A percentile compares a stretch with the other conserved stretches of the same genome.
Conservation (phyloP, 2,329 filamentous ascomycete species). For the Penicillium thymicola region DNA sequence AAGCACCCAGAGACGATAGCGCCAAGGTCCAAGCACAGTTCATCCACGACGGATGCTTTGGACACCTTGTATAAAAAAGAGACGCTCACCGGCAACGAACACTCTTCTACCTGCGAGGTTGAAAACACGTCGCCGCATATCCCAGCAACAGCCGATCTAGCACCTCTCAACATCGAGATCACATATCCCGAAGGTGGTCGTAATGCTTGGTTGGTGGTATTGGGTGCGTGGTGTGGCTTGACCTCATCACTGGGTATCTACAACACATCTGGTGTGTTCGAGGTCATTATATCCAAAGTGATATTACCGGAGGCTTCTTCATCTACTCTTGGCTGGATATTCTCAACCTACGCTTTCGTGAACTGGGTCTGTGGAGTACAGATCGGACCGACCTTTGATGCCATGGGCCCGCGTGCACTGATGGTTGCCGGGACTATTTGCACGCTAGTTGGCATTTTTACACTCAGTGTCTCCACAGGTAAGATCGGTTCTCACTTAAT, state of each 20-base stretch:
- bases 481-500: not conserved
- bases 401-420: not conserved
- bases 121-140: not conserved
- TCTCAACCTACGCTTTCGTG: not conserved
- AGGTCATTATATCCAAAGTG: slow-evolving; percentile 14
- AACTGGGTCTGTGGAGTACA: not conserved
- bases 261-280: slow-evolving; percentile 20
- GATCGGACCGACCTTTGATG: not conserved
- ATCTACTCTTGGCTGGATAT: not conserved
- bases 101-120: not conserved
- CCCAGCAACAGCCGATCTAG: not conserved
- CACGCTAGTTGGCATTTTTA: not conserved
- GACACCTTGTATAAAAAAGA: not conserved
- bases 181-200: not conserved
- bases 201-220: slow-evolving; percentile 16
- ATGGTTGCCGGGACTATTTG: not conserved
- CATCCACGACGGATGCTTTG: too few species aligned
- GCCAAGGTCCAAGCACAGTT: not conserved
- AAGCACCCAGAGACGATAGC: not conserved
- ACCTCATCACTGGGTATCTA: not conserved
- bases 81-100: not conserved
- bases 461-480: not conserved
- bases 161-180: not conserved
- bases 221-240: slow-evolving; percentile 31
- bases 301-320: slow-evolving; percentile 11